Base-by-base conservation (phyloP, 2,329 filamentous ascomycete species). In the Ceratocystis variospora region DNA sequence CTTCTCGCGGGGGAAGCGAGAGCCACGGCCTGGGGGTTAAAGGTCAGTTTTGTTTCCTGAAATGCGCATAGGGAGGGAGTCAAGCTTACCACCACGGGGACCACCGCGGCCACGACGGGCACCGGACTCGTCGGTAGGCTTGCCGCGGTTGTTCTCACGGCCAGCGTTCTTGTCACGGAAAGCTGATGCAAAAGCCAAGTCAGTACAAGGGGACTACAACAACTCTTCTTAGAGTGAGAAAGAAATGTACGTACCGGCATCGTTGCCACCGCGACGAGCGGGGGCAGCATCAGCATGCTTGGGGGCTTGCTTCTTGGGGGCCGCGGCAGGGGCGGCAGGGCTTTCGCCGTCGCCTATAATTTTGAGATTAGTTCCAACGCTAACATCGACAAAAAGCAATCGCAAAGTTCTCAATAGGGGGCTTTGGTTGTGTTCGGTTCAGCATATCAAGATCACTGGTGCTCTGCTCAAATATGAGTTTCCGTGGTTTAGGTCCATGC, bases 141-240 rank as follows among this genome's bases (percentile, higher is more conserved):
- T 89, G 76, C 81, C 82, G 73, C 90, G 89, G 85, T 96, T 96
- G 82, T 83, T 87, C 74, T 84, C 82, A 75, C 85, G 82, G 72
- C 91, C 92, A 75, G 87, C 90, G 74, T 84, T 85, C 75, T 89
- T 89, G 80, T 96, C 90, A 76, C 89, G 90, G 87, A 91, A 94
- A 75, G 90, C 92, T 96, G 37, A 41, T 12, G 37, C 37, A 41
- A 41, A 41, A 5, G 10, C 4, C 15, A 15, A 10, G 37, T 41
- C 10, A 41, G 37, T 41, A 41, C 1, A 41, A 15, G 12, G 37
- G 12, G 1, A 41, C 10, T 12, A 41, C 37, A 15, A 41, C 10
- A 2, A 15, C 3, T 12, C 10, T 15, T 41, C 10, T 37, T 37
- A 3, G 8, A 37, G 10, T 3, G 19, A 41, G 2, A 22, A 48